These are phyloP conservation scores for Mercurialis annua DNA, from an alignment of 345 rosid genomes.

Conservation along the genomic window DNA sequence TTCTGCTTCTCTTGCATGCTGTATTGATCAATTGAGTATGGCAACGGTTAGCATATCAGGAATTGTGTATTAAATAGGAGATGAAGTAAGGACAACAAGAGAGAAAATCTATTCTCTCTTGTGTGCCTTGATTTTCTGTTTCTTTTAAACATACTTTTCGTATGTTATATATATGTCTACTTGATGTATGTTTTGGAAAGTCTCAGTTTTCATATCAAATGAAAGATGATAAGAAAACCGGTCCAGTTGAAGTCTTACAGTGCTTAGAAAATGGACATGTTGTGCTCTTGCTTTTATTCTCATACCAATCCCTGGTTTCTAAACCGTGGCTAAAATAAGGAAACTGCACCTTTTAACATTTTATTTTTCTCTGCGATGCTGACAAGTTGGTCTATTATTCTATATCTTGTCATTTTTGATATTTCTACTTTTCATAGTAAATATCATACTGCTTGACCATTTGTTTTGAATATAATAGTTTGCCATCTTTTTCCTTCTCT, in stretches of 20 bases:
- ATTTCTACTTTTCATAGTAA: not conserved
- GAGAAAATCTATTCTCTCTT: not conserved
- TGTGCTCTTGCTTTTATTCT: not conserved
- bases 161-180: too few relatives aligned
- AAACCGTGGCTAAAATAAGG: not conserved
- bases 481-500: not conserved
- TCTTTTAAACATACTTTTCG: too few relatives aligned
- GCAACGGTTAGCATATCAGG: too few relatives aligned
- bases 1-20: too few relatives aligned
- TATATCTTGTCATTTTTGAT: not conserved
- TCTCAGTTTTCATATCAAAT: too few relatives aligned
- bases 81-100: not conserved
- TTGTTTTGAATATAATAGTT: not conserved
- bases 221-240: too few relatives aligned
- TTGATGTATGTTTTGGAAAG: too few relatives aligned
- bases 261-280: not conserved
- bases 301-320: not conserved
- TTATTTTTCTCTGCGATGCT: not conserved
- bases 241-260: not conserved
- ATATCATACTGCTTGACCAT: not conserved
- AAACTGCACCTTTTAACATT: not conserved
- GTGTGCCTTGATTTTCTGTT: too few relatives aligned
- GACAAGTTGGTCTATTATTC: slow-evolving; percentile 1
- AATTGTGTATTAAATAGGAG: too few relatives aligned
- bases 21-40: too few relatives aligned